Percentiles rank a stretch among this genome's conserved stretches.
Evolutionary conservation across 305 asterid genomes (phyloP).

Genomic region (Striga hermonthica): DNA sequence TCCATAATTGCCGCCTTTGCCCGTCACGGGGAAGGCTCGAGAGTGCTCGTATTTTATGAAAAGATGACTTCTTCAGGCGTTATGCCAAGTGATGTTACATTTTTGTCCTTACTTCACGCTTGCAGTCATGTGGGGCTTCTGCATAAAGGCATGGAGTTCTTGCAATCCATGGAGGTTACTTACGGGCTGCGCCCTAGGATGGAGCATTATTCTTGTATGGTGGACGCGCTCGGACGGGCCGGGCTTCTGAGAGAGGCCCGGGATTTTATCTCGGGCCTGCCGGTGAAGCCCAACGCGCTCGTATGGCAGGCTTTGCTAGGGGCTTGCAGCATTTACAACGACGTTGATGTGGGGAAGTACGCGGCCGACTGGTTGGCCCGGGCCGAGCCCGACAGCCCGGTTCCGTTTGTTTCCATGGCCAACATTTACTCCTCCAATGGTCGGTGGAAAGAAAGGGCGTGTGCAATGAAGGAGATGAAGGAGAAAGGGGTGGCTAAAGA

Average conservation of each 20-base stretch:
- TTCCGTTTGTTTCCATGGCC: slow-evolving; percentile 64
- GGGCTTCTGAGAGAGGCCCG: slow-evolving; percentile 71
- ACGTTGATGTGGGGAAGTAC: slow-evolving; percentile 57
- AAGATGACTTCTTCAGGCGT: slow-evolving; percentile 54
- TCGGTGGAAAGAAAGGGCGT: slow-evolving; percentile 75
- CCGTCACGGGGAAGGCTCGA: slow-evolving; percentile 68
- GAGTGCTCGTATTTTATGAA: slow-evolving; percentile 53
- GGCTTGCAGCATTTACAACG: slow-evolving; percentile 57
- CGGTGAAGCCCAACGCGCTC: slow-evolving; percentile 50
- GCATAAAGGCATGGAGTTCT: slow-evolving; percentile 66
- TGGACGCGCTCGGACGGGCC: slow-evolving; percentile 88
- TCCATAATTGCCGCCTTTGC: slow-evolving; percentile 91
- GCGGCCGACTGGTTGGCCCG: slow-evolving; percentile 61
- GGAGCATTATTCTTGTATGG: slow-evolving; percentile 81
- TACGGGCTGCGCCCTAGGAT: slow-evolving; percentile 56
- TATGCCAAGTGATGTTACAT: slow-evolving; percentile 74
- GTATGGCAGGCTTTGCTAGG: slow-evolving; percentile 90
- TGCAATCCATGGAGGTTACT: slow-evolving; percentile 53
- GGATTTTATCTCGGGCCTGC: slow-evolving; percentile 50
- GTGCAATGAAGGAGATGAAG: slow-evolving; percentile 62
- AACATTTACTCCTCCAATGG: slow-evolving; percentile 69
- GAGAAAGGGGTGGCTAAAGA: slow-evolving; percentile 58
- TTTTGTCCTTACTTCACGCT: slow-evolving; percentile 81
- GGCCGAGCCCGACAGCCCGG: slow-evolving; percentile 51
- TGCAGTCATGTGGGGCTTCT: slow-evolving; percentile 77